Conservation (phyloP, 2,329 filamentous ascomycete genomes). For the Trichoderma sp. region DNA sequence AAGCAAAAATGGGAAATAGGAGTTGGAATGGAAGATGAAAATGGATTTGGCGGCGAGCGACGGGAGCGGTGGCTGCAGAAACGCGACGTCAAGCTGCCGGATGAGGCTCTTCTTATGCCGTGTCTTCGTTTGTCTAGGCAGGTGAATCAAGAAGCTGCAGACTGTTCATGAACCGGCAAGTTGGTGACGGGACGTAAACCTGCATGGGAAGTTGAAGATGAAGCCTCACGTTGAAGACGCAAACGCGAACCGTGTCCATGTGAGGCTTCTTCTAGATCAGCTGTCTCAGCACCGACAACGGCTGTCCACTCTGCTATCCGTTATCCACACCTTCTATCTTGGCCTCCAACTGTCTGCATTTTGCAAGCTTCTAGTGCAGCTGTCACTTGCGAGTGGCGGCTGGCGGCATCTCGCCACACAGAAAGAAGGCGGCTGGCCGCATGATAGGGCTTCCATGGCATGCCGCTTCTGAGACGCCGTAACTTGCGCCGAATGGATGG, state of each 20-base stretch:
- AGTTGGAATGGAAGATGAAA: background rate
- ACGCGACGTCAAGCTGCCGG: background rate
- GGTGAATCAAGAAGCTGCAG: background rate
- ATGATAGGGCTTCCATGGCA: background rate
- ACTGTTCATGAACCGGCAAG: background rate
- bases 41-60: background rate
- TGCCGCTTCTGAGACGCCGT: background rate
- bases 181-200: background rate
- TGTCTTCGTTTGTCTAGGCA: background rate
- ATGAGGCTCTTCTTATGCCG: background rate
- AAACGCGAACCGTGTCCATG: background rate
- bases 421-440: background rate
- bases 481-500: background rate
- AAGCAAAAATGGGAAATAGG: background rate
- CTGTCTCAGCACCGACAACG: background rate
- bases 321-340: background rate
- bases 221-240: background rate
- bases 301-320: background rate
- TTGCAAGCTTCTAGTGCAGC: background rate
- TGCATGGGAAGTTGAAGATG: background rate
- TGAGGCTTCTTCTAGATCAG: background rate
- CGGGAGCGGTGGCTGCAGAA: background rate
- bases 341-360: background rate
- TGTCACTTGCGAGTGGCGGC: background rate
- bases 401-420: background rate